Conservation (phyloP, 75 land plant genomes). For the Ceratopteris richardii region DNA sequence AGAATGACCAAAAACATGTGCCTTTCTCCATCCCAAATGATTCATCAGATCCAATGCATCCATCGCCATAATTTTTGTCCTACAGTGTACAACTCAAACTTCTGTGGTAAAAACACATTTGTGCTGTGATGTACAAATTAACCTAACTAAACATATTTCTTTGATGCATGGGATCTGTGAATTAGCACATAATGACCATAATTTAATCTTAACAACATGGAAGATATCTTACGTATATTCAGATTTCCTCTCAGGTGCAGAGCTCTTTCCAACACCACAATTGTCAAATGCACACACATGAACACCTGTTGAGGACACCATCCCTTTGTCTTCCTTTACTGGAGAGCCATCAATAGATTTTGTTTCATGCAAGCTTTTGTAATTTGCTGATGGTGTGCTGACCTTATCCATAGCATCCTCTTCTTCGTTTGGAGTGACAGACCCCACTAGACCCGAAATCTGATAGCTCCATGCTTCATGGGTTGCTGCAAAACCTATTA, state of each 20-base stretch:
- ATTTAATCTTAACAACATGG: neutral
- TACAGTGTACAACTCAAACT: slow-evolving; percentile 18
- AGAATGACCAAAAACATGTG: slow-evolving; percentile 90
- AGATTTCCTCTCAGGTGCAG: slow-evolving; percentile 60
- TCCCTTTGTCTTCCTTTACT: neutral
- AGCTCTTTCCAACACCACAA: slow-evolving; percentile 86
- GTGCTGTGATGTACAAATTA: neutral
- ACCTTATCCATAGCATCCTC: slow-evolving; percentile 5
- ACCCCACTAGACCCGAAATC: slow-evolving; percentile 49
- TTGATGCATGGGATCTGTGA: too few relatives aligned
- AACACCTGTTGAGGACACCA: slow-evolving; percentile 25
- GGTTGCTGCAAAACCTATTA: slow-evolving; percentile 74
- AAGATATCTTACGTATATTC: slow-evolving; percentile 54
- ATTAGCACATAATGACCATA: too few relatives aligned
- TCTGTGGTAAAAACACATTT: neutral
- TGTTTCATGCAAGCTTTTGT: neutral
- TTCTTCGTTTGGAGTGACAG: slow-evolving; percentile 37
- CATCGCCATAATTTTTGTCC: slow-evolving; percentile 84
- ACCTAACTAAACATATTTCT: neutral
- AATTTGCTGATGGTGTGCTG: neutral
- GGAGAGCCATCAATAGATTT: neutral
- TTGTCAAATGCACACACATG: slow-evolving; percentile 91
- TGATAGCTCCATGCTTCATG: slow-evolving; percentile 82
- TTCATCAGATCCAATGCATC: slow-evolving; percentile 88
- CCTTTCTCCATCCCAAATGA: slow-evolving; percentile 88